Evolutionary conservation across 345 rosid species (phyloP).

Genomic region (Pistacia integerrima): DNA sequence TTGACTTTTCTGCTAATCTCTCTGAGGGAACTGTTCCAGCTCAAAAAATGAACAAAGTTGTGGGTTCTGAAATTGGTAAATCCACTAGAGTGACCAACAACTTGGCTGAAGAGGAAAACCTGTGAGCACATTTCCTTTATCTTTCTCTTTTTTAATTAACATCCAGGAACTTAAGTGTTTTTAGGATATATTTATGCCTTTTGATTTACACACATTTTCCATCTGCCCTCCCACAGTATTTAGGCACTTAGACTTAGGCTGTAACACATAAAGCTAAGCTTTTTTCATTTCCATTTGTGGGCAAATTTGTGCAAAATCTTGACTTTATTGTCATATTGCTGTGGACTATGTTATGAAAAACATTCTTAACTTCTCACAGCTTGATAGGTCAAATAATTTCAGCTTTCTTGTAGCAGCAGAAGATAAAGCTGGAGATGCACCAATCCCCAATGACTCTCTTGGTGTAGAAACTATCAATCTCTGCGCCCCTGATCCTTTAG

Average conservation of each 20-base stretch:
- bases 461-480: conserved; percentile 33
- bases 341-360: conserved; percentile 23
- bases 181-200: conserved; percentile 3
- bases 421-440: conserved; percentile 32
- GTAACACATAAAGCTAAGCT: not conserved
- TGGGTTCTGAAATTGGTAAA: conserved; percentile 21
- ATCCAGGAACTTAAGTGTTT: not conserved
- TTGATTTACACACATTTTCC: conserved; percentile 1
- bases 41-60: conserved; percentile 25
- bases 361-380: conserved; percentile 54
- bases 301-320: conserved; percentile 6
- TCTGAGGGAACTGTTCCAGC: conserved; percentile 18
- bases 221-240: conserved; percentile 2
- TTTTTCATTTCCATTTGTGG: not conserved
- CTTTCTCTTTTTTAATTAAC: not conserved
- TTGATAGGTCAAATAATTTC: conserved; percentile 48
- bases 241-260: not conserved
- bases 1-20: conserved; percentile 15
- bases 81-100: conserved; percentile 22
- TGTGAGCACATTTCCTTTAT: conserved; percentile 20
- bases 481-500: conserved; percentile 67
- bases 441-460: conserved; percentile 31
- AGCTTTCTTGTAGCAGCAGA: conserved; percentile 25
- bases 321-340: conserved; percentile 21
- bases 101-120: conserved; percentile 29